phyloP scores from a whole-genome alignment of 2,329 filamentous ascomycete genomes.

The Calonectria pseudoturangicola region DNA sequence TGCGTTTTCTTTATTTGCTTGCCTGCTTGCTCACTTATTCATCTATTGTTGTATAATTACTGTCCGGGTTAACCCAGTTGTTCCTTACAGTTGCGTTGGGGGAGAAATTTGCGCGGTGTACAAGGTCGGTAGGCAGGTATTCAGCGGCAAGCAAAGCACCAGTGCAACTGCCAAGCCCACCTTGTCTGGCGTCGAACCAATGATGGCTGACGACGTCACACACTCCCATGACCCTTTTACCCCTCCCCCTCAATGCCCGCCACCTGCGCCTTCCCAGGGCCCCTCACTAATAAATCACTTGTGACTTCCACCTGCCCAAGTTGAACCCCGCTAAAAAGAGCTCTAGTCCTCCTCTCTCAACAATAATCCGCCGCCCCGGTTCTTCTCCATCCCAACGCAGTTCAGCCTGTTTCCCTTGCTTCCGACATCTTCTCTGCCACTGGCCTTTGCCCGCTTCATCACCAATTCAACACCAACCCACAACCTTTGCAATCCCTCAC shows the following conservation, averaged over 20 bases:
- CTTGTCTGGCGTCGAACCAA: constrained; percentile 25
- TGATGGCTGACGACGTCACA: constrained; percentile 39
- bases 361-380: constrained; percentile 41
- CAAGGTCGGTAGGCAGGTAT: too few species aligned
- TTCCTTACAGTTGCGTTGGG: too few species aligned
- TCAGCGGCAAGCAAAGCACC: neutral
- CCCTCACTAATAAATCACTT: constrained; percentile 32
- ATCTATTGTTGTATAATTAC: too few species aligned
- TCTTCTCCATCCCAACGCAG: constrained; percentile 36
- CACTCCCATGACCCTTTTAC: constrained; percentile 26
- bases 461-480: constrained; percentile 35
- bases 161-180: constrained; percentile 14
- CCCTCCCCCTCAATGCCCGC: constrained; percentile 28
- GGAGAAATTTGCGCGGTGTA: too few species aligned
- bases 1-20: too few species aligned
- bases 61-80: too few species aligned
- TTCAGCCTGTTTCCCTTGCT: constrained; percentile 28
- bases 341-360: constrained; percentile 36
- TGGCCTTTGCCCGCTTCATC: neutral
- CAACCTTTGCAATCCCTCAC: constrained; percentile 43
- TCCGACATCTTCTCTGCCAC: neutral
- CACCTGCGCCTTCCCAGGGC: constrained; percentile 19
- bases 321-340: constrained; percentile 35
- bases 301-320: constrained; percentile 37
- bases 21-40: too few species aligned